Evolutionary conservation across 805 yeast genomes (phyloP).

Genomic region (Lachancea sp.): DNA sequence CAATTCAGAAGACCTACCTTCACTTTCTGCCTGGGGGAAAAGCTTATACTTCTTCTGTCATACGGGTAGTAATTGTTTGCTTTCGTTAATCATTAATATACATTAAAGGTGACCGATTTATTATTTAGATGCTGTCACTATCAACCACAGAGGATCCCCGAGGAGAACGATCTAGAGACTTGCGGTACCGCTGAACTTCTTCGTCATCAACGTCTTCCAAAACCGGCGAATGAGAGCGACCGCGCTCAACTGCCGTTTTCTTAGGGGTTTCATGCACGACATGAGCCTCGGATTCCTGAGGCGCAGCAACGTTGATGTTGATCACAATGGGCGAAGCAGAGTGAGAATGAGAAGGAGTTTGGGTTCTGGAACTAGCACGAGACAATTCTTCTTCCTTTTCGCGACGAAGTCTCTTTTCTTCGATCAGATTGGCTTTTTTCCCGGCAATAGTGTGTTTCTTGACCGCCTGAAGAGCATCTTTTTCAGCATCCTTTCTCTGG

Average conservation of each 20-base stretch:
- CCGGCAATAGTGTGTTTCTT: constrained; percentile 4
- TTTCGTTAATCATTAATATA: not conserved
- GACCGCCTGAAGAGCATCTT: not conserved
- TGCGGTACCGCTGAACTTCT: constrained; percentile 25
- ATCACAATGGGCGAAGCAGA: constrained; percentile 7
- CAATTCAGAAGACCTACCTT: too few species aligned
- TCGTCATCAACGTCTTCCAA: constrained; percentile 34
- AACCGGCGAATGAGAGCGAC: constrained; percentile 16
- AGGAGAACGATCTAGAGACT: constrained; percentile 22
- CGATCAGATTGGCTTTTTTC: constrained; percentile 6
- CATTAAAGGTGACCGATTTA: too few species aligned
- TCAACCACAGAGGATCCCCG: constrained; percentile 27
- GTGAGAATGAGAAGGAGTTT: constrained; percentile 2
- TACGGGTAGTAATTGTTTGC: too few species aligned
- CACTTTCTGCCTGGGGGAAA: too few species aligned
- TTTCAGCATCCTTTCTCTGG: not conserved
- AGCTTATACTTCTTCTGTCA: too few species aligned
- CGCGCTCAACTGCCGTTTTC: not conserved
- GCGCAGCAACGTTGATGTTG: constrained; percentile 6
- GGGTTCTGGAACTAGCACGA: not conserved
- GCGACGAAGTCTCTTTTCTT: constrained; percentile 5
- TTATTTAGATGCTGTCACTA: constrained; percentile 26
- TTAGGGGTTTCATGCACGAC: too few species aligned
- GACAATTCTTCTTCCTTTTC: not conserved
- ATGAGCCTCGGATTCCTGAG: not conserved